phyloP scores from a whole-genome alignment of 73 alveolate species.

The Tetrahymena borealis region DNA sequence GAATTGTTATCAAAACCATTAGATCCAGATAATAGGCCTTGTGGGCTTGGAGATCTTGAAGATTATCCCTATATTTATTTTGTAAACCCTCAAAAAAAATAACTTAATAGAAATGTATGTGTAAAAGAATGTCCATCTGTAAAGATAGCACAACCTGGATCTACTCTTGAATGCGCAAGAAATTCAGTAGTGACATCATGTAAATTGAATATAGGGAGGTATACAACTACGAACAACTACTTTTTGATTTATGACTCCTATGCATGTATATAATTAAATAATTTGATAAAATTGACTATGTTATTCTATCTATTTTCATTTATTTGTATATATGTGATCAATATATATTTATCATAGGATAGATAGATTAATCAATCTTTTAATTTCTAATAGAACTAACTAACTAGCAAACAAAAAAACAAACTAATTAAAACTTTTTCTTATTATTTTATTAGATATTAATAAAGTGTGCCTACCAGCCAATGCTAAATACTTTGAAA shows the following conservation, averaged over 20 bases:
- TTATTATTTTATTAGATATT: not conserved
- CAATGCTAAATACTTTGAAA: not conserved
- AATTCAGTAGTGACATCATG: not conserved
- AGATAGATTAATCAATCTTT: too few relatives aligned
- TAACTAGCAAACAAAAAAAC: too few relatives aligned
- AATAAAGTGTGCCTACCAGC: not conserved
- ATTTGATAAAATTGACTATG: not conserved
- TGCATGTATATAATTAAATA: not conserved
- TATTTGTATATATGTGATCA: too few relatives aligned
- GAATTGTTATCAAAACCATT: not conserved
- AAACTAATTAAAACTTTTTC: not conserved
- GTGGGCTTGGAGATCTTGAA: slow-evolving; percentile 22
- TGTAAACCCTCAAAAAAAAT: slow-evolving; percentile 6
- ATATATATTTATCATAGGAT: too few relatives aligned
- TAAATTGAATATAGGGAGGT: not conserved
- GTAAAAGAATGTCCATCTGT: slow-evolving; percentile 13
- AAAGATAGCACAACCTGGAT: not conserved
- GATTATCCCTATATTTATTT: slow-evolving; percentile 33
- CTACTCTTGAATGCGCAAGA: not conserved
- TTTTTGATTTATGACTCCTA: not conserved
- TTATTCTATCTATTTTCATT: not conserved
- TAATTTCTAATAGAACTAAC: too few relatives aligned
- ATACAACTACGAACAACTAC: not conserved
- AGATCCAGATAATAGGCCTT: not conserved
- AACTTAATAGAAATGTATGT: slow-evolving; percentile 11